phyloP scores from a whole-genome alignment of 2,329 filamentous ascomycete genomes.

The Chaetothyriales sp. region DNA sequence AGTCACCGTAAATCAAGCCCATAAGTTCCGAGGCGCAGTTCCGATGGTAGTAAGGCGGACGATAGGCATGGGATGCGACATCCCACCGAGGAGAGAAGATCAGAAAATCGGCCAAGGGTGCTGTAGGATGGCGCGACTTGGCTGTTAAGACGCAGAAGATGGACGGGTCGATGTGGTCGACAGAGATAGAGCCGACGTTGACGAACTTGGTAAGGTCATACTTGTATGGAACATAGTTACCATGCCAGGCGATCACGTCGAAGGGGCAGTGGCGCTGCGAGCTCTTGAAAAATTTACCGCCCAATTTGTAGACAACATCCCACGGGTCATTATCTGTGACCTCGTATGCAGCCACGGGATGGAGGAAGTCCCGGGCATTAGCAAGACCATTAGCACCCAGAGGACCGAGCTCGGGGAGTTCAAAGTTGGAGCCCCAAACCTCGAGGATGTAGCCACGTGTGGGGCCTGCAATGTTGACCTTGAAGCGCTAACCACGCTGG shows the following conservation, averaged over 20 bases:
- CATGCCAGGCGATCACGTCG: constrained; percentile 59
- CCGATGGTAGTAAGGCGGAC: constrained; percentile 30
- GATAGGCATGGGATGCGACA: constrained; percentile 26
- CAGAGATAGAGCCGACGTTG: constrained; percentile 26
- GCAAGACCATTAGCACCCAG: constrained; percentile 54
- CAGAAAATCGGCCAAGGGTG: constrained; percentile 25
- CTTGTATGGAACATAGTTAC: constrained; percentile 41
- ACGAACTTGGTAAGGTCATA: constrained; percentile 29
- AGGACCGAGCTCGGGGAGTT: constrained; percentile 52
- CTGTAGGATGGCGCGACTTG: constrained; percentile 21
- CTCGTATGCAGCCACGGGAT: constrained; percentile 45
- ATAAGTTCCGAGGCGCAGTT: constrained; percentile 28
- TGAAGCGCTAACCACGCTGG: constrained; percentile 50
- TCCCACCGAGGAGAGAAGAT: constrained; percentile 29
- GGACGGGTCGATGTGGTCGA: constrained; percentile 29
- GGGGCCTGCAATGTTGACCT: constrained; percentile 45
- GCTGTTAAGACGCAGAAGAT: constrained; percentile 29
- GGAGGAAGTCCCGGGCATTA: constrained; percentile 51
- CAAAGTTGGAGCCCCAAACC: constrained; percentile 50
- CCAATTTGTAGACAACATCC: constrained; percentile 51
- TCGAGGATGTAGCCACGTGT: constrained; percentile 54
- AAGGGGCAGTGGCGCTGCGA: constrained; percentile 53
- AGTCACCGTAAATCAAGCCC: constrained; percentile 19
- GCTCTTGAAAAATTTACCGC: constrained; percentile 46
- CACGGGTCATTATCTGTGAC: constrained; percentile 36